Evolutionary conservation across 1,284 basidiomycete species (phyloP), one percentile per base, ranked within the genome.

Genomic region (Boletus albobrunnescens): DNA sequence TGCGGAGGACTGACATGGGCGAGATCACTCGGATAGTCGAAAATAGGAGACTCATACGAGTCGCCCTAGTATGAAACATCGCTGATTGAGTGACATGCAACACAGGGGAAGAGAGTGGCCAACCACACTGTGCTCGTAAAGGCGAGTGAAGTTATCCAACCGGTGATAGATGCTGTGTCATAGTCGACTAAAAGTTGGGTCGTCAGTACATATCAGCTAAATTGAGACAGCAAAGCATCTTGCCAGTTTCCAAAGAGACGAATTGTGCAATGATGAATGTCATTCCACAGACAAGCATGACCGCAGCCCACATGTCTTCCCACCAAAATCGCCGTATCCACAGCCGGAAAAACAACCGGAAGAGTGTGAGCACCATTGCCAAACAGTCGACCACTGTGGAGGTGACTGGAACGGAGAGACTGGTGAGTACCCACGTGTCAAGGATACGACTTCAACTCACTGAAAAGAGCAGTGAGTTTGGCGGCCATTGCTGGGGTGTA

Each of bases 271-370:
- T 8, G 20, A 11, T 17, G n/a, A 30, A 41, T 6, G 28, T 20
- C 20, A 10, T 41, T 20, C 39, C 28, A 22, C 5, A 31, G 28
- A 31, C 20, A 6, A 41, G 5, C 28, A 27, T 31, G 2, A 41
- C 14, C 13, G 39, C 39, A 14, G 39, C 39, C 39, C 39, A 41
- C 28, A 41, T 23, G 16, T 41, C 39, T 22, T 41, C 39, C 39
- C 39, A 41, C 39, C 39, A 41, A 20, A 41, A 12, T 22, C 39
- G 19, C 23, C 14, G 20, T 30, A 41, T 41, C 10, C 20, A 19
- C 10, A 41, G 16, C 20, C 39, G 27, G 19, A 40, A 14, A 9
- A 31, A 9, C 19, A 41, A 8, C 11, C 39, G 28, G 16, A 41
- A 16, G 2, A 31, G 19, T 31, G 26, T 41, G n/a, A 41, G 27